Base-by-base conservation (phyloP, 805 yeast genomes). In the Teunomyces gatunensis region DNA sequence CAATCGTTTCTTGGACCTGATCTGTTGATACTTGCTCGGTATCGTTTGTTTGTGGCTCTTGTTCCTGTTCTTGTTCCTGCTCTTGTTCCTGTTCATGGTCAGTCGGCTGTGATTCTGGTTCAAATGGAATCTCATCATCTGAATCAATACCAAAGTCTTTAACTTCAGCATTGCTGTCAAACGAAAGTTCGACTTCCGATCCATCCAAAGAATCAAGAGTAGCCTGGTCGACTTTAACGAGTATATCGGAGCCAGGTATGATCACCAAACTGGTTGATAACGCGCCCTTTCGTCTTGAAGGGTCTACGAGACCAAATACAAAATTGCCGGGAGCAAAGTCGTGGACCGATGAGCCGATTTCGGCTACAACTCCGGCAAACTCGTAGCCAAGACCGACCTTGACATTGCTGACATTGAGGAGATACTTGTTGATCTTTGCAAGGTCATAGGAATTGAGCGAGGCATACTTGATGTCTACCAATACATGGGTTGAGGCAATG, bases 371-470 rank as follows among this genome's bases (percentile, higher is more conserved):
- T 18, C 95, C 95, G 20, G 81, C 68, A 61, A 78, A 87, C 53
- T 85, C 91, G 55, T 85, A 78, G 1, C 94, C 94, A 25, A 84
- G 61, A 6, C 91, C 90, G 6, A 73, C 59, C 53, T 81, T 76
- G 48, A 76, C 79, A 35, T 80, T 78, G 33, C 79, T 75, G 45
- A 80, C 63, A 51, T 81, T 79, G 21, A 73, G 63, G 13, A 73
- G 59, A 56, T 81, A 83, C 34, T 80, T 75, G 57, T 81, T 79
- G 57, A 79, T 71, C 45, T 85, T 78, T 48, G 83, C 75, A 54
- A 83, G 57, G 58, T 87, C 95, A 43, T 79, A 71, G 2, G 92
- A 87, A 55, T 83, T 84, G 33, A 87, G 66, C 1, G 85, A 79
- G 1, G 80, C 83, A 48, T 79, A 79, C 40, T 70, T 68, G 20